phyloP scores from a whole-genome alignment of 164 flowering plant genomes.

The Magnolia officinalis region DNA sequence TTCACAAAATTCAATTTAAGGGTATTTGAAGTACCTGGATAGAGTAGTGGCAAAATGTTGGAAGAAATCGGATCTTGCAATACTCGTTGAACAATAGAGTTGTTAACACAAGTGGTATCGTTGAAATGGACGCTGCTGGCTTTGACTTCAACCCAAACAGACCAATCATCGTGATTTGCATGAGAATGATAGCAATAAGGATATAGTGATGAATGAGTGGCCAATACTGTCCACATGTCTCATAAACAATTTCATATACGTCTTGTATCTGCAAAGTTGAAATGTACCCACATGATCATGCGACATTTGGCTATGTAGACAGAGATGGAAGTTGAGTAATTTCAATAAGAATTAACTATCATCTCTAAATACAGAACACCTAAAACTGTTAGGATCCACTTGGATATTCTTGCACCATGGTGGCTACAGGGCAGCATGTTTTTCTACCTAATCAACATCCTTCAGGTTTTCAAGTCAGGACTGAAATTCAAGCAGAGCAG shows the following conservation, averaged over 20 bases:
- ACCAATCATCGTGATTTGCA: constrained; percentile 91
- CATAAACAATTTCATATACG: constrained; percentile 66
- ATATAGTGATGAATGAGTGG: constrained; percentile 74
- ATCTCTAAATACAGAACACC: not conserved
- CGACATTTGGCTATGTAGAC: not conserved
- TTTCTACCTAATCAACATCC: too few species aligned
- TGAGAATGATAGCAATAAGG: constrained; percentile 50
- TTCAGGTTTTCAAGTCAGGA: too few species aligned
- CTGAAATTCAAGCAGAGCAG: too few species aligned
- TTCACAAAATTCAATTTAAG: not conserved
- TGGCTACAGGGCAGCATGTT: too few species aligned
- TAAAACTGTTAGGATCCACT: too few species aligned
- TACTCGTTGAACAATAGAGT: constrained; percentile 72
- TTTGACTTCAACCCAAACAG: constrained; percentile 79
- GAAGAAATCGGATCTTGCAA: constrained; percentile 84
- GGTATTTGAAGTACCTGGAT: constrained; percentile 50
- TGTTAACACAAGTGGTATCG: constrained; percentile 58
- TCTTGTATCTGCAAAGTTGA: constrained; percentile 64
- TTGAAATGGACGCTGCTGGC: constrained; percentile 66
- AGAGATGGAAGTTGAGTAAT: not conserved
- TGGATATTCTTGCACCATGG: too few species aligned
- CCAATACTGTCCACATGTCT: constrained; percentile 80
- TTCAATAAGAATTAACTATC: not conserved
- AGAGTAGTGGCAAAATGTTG: constrained; percentile 50
- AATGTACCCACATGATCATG: not conserved